A percentile compares a stretch with the other conserved stretches of the same genome.
Conservation (phyloP, 1,284 basidiomycete species). For the Earliella scabrosa region DNA sequence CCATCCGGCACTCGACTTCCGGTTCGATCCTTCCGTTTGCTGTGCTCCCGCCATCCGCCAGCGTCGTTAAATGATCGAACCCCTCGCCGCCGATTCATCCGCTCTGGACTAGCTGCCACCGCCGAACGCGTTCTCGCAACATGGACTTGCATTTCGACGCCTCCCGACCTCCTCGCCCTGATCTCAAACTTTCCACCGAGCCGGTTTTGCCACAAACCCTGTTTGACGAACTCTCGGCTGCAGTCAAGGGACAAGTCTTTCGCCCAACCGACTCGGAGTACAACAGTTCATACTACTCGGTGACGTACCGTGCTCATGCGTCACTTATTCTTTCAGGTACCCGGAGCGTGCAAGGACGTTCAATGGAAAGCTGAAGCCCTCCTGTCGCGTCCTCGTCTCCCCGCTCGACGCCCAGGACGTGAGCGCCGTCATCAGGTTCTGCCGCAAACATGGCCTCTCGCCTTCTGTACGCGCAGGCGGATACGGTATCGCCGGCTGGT, state of each 20-base stretch:
- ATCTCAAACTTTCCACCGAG: not conserved
- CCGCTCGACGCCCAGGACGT: conserved; percentile 78
- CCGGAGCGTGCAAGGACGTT: conserved; percentile 66
- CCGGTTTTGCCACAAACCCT: conserved; percentile 12
- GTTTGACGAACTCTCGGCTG: conserved; percentile 25
- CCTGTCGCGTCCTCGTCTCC: conserved; percentile 63
- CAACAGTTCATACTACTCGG: not conserved
- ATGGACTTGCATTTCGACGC: not conserved
- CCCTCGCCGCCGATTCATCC: no score
- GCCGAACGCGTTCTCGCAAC: not conserved
- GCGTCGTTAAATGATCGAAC: not conserved
- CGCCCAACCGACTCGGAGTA: conserved; percentile 29
- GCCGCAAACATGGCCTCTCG: conserved; percentile 66
- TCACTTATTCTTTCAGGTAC: no score
- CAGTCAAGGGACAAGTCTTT: conserved; percentile 29
- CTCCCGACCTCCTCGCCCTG: not conserved
- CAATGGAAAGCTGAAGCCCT: conserved; percentile 74
- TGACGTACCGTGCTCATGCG: no score
- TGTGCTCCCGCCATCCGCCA: no score
- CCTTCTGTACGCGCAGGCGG: conserved; percentile 89
- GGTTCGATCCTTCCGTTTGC: no score
- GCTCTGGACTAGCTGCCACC: not conserved
- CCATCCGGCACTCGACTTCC: no score
- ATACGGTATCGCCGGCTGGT: conserved; percentile 88
- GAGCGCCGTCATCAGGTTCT: conserved; percentile 73